Conservation (phyloP, 2,329 filamentous ascomycete species). For the Phyllosticta citriasiana region DNA sequence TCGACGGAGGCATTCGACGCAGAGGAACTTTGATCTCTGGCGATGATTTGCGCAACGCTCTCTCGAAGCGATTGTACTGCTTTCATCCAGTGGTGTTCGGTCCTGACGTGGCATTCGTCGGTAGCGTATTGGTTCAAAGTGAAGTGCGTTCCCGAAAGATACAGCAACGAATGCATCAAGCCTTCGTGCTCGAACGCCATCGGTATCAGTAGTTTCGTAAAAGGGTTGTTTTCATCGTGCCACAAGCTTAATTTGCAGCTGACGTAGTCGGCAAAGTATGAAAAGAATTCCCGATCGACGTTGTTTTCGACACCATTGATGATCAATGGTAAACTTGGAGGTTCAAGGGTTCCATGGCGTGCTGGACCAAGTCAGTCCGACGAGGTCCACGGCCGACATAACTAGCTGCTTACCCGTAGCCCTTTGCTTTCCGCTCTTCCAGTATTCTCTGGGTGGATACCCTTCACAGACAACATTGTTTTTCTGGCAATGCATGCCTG, state of each 20-base stretch:
- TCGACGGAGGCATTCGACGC: conserved; percentile 34
- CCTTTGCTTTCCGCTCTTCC: conserved; percentile 75
- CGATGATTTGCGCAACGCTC: neutral
- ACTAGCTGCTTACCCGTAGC: conserved; percentile 42
- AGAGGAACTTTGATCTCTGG: conserved; percentile 16
- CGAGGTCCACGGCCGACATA: neutral
- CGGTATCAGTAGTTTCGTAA: conserved; percentile 72
- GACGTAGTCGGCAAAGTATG: conserved; percentile 71
- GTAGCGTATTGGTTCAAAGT: neutral
- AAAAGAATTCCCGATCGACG: conserved; percentile 70
- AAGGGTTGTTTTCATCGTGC: conserved; percentile 68
- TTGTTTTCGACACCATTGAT: conserved; percentile 74
- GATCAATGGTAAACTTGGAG: conserved; percentile 45
- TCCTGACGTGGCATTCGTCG: neutral
- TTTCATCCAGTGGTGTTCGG: neutral
- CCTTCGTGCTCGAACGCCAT: conserved; percentile 72
- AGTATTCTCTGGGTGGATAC: conserved; percentile 76
- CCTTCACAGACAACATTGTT: conserved; percentile 88
- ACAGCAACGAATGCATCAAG: conserved; percentile 83
- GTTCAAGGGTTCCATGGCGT: conserved; percentile 25
- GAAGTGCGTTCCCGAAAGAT: conserved; percentile 65
- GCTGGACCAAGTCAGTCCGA: conserved; percentile 13
- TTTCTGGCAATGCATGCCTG: conserved; percentile 70
- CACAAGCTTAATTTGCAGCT: conserved; percentile 76
- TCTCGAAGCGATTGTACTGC: neutral